A percentile compares a stretch with the other conserved stretches of the same genome.
Conservation (phyloP, 805 yeast genomes). For the Lipomyces lipofer region DNA sequence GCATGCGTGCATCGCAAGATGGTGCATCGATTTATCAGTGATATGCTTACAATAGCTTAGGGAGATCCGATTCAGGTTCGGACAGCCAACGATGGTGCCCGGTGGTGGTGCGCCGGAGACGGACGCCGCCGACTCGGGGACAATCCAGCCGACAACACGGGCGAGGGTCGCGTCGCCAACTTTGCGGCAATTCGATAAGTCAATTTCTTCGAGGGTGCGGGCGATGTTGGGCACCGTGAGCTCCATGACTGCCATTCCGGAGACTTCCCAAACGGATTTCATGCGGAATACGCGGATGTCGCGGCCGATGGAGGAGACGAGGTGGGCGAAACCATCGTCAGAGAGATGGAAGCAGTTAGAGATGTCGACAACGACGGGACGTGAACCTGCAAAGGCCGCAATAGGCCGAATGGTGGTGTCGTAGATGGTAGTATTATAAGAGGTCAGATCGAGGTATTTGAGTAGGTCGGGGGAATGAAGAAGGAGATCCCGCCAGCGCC, state of each 20-base stretch:
- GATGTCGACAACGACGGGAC: constrained; percentile 60
- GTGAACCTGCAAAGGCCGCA: constrained; percentile 63
- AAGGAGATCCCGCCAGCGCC: constrained; percentile 68
- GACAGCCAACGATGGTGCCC: constrained; percentile 53
- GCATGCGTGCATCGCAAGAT: constrained; percentile 59
- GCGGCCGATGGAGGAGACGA: constrained; percentile 73
- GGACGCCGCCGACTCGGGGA: constrained; percentile 17
- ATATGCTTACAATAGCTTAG: constrained; percentile 76
- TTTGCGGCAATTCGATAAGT: constrained; percentile 70
- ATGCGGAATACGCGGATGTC: constrained; percentile 55
- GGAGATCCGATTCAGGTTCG: constrained; percentile 52
- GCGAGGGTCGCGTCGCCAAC: constrained; percentile 72
- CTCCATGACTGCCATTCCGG: constrained; percentile 82
- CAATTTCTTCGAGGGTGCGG: constrained; percentile 56
- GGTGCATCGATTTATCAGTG: constrained; percentile 67
- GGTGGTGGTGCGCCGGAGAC: constrained; percentile 18
- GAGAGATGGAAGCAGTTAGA: constrained; percentile 77
- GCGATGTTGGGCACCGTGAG: constrained; percentile 67
- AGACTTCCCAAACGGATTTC: constrained; percentile 74
- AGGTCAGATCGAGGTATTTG: constrained; percentile 55
- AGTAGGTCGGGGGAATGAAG: constrained; percentile 57
- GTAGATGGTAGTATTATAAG: constrained; percentile 61
- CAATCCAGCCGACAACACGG: constrained; percentile 61
- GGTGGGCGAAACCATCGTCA: constrained; percentile 69
- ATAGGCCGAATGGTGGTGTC: constrained; percentile 60